Base-by-base conservation (phyloP, 2,329 filamentous ascomycete genomes). In the Penicillium verrucosum region DNA sequence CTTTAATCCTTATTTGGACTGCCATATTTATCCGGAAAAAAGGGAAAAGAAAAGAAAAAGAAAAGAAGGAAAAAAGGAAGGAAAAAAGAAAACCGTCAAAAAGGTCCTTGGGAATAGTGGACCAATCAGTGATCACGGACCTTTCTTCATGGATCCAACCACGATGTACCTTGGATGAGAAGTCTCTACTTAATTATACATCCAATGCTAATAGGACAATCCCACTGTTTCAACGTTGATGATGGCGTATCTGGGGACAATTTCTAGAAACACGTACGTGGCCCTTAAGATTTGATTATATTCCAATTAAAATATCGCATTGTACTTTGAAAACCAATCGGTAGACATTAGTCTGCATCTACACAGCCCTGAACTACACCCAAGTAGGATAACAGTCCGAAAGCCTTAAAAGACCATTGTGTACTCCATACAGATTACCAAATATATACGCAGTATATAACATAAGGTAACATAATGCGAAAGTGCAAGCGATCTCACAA, bases 341-440 rank as follows among this genome's bases (percentile, higher is more conserved):
- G 36, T 46, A 52, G 47, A 46, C 40, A 51, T 53, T 21, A 54
- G 40, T 46, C 46, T 49, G 46, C 51, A 50, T 37, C 38, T 60
- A 36, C 47, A 52, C 47, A 56, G 54, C 54, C 54, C 41, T 52
- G 53, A 29, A 41, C 60, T 61, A 62, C 54, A 44, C 61, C 60
- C 49, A 41, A 64, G 54, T 57, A 44, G 58, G 61, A 57, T 36
- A 34, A 47, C 52, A 5, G 51, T 54, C 61, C 61, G 60, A 64
- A 48, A 45, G 51, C 30, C 47, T 54, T 43, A 14, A 48, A 56
- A 47, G 29, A 29, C n/a, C 29, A 30, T 9, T 29, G 27, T 29
- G 27, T 9, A 29, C 11, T 12, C 4, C 5, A 11, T 32, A 32
- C 30, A 12, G 32, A 34, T 6, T 16, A 4, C 8, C 21, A 34